These are phyloP conservation scores for Euphorbia pulcherrima DNA, from an alignment of 345 rosid species.

Conservation along the genomic window DNA sequence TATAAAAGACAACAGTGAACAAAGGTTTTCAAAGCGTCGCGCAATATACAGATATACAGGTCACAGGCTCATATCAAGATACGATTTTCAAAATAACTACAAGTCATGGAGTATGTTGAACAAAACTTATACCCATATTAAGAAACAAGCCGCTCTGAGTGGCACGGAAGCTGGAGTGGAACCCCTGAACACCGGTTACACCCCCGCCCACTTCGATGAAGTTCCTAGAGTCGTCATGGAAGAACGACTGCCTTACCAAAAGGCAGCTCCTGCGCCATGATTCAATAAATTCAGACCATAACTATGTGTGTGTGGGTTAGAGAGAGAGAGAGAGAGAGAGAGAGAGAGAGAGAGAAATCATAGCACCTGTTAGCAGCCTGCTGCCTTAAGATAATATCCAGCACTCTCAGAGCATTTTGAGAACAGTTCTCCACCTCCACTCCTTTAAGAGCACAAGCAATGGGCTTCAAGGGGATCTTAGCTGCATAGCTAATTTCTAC, in stretches of 20 bases:
- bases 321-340: too few relatives aligned
- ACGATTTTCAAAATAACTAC: constrained; percentile 6
- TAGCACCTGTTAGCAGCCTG: constrained; percentile 66
- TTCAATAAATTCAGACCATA: constrained; percentile 16
- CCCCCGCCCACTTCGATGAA: constrained; percentile 68
- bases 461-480: constrained; percentile 53
- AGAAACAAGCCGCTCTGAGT: constrained; percentile 83
- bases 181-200: constrained; percentile 57
- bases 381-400: constrained; percentile 75
- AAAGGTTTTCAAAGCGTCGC: background rate
- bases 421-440: constrained; percentile 36
- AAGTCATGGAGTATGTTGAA: background rate
- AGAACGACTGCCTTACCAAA: constrained; percentile 82
- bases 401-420: constrained; percentile 77
- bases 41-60: constrained; percentile 6
- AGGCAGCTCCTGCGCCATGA: constrained; percentile 62
- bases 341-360: background rate
- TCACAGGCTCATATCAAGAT: background rate
- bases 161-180: constrained; percentile 81
- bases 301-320: too few relatives aligned
- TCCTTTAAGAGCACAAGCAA: constrained; percentile 46
- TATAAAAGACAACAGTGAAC: background rate
- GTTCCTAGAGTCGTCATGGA: constrained; percentile 45
- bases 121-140: constrained; percentile 53
- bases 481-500: constrained; percentile 57